phyloP scores from a whole-genome alignment of 2,329 filamentous ascomycete genomes.

The Penicillium sp. region DNA sequence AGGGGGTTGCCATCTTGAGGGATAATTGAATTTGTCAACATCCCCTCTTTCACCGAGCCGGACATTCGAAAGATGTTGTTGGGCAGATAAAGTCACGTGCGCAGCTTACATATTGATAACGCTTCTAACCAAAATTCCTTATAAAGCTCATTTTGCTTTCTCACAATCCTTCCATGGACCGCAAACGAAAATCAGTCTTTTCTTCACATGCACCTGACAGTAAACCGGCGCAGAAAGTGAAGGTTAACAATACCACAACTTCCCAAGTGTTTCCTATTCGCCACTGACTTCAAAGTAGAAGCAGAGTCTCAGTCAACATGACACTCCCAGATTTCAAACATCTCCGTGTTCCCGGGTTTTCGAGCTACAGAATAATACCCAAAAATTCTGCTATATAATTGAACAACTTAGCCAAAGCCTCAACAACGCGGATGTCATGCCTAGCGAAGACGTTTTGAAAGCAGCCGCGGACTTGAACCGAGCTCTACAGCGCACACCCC shows the following conservation, averaged over 20 bases:
- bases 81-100: neutral
- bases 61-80: neutral
- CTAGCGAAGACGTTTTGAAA: conserved; percentile 1
- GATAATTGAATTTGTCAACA: neutral
- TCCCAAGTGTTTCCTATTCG: neutral
- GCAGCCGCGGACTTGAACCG: conserved; percentile 6
- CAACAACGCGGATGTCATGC: neutral
- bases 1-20: conserved; percentile 55
- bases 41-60: neutral
- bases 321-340: neutral
- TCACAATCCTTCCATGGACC: conserved; percentile 29
- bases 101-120: neutral
- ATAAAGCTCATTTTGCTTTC: neutral
- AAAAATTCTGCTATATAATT: neutral
- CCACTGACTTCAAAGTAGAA: conserved; percentile 6
- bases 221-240: conserved; percentile 29
- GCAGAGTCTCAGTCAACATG: neutral
- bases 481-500: neutral
- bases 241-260: neutral
- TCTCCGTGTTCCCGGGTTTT: too few relatives aligned
- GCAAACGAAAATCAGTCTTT: conserved; percentile 31
- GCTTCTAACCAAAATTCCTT: neutral
- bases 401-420: neutral
- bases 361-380: neutral
- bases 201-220: neutral